phyloP scores from a whole-genome alignment of 176 grass and related monocot species.

The Puccinellia tenuiflora region DNA sequence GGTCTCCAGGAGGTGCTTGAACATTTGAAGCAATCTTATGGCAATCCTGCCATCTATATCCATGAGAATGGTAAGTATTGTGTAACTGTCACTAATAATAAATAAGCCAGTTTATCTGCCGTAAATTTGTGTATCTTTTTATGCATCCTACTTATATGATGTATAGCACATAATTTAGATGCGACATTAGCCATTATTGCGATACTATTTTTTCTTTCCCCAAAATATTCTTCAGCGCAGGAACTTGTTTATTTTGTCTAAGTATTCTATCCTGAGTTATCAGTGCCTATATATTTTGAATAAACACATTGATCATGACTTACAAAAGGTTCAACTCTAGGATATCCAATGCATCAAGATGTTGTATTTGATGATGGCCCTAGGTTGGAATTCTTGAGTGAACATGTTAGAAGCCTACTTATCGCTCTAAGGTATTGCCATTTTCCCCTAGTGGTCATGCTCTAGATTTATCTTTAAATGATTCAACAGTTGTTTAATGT shows the following conservation, averaged over 20 bases:
- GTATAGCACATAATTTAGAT: too few relatives aligned
- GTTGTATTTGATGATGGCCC: conserved; percentile 27
- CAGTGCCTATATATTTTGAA: not conserved
- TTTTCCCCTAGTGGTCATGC: not conserved
- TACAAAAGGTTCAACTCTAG: not conserved
- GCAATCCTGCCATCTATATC: conserved; percentile 33
- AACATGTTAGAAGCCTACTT: conserved; percentile 21
- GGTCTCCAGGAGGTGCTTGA: conserved; percentile 30
- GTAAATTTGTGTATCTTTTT: not conserved
- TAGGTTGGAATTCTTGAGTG: conserved; percentile 34
- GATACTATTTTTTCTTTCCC: not conserved
- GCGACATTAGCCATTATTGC: not conserved
- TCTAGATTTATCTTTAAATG: not conserved
- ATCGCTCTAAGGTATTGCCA: conserved; percentile 31
- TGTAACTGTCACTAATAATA: not conserved
- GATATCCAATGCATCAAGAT: conserved; percentile 26
- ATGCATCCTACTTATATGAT: not conserved
- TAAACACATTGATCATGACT: not conserved
- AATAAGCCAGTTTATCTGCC: not conserved
- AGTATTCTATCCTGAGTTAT: not conserved
- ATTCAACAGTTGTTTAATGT: not conserved
- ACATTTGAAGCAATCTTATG: conserved; percentile 42
- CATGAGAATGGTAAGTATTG: conserved; percentile 35
- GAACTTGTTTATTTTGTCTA: not conserved
- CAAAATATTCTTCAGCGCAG: not conserved